Evolutionary conservation across 768 basidiomycete genomes (phyloP).

Genomic region (Termitomyces sp.): DNA sequence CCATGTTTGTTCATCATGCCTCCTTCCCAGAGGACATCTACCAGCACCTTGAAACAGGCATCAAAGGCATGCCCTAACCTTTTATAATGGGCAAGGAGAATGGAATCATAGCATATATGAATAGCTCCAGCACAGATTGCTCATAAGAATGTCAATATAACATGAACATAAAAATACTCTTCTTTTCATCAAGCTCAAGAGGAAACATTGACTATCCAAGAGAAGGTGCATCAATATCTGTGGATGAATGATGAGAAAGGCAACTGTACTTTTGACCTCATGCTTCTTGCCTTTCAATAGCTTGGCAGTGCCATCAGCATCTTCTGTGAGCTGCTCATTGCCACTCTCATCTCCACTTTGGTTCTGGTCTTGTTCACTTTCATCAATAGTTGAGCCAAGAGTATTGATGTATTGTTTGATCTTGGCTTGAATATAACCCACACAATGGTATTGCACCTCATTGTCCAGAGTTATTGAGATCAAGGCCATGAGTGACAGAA

Average conservation of each 20-base stretch:
- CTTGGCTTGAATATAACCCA: slow-evolving; percentile 86
- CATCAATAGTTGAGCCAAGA: slow-evolving; percentile 41
- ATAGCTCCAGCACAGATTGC: slow-evolving; percentile 81
- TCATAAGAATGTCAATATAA: slow-evolving; percentile 81
- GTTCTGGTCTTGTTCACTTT: slow-evolving; percentile 36
- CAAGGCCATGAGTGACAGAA: slow-evolving; percentile 41
- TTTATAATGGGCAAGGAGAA: slow-evolving; percentile 81
- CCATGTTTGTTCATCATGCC: slow-evolving; percentile 69
- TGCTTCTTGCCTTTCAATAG: slow-evolving; percentile 28
- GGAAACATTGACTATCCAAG: slow-evolving; percentile 29
- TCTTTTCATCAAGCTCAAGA: slow-evolving; percentile 59
- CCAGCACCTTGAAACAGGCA: slow-evolving; percentile 72
- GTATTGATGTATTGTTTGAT: slow-evolving; percentile 82
- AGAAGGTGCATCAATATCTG: not conserved
- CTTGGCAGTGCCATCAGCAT: slow-evolving; percentile 19
- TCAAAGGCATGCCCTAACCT: slow-evolving; percentile 83
- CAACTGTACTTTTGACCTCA: slow-evolving; percentile 30
- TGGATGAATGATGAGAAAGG: not conserved
- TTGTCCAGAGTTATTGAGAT: slow-evolving; percentile 71
- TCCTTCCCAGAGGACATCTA: slow-evolving; percentile 75
- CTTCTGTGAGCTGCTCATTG: slow-evolving; percentile 26
- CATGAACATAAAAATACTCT: slow-evolving; percentile 79
- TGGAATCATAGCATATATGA: slow-evolving; percentile 70
- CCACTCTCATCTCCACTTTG: slow-evolving; percentile 32
- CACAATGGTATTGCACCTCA: slow-evolving; percentile 84